Evolutionary conservation across 148 eudicot species (phyloP), one percentile per base, ranked within the genome.

Genomic region (Simmondsia chinensis): DNA sequence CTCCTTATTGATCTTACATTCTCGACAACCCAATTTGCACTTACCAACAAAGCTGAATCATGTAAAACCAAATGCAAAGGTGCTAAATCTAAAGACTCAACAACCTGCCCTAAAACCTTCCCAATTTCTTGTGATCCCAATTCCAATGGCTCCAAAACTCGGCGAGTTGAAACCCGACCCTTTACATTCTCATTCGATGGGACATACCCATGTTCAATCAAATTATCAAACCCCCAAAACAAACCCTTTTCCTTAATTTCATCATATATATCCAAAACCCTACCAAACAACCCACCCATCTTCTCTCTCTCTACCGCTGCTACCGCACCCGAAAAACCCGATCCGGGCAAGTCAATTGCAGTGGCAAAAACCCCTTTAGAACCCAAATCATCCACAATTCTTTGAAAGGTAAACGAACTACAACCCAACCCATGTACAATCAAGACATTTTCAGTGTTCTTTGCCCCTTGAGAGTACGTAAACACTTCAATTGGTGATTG

Each of bases 191-290:
- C 79, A 26, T 71, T 77, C 44, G 55, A 55, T 23, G 87, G 60
- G 29, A 89, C 54, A 51, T 81, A 71, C 33, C 97, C 97, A 31
- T 76, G 52, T 39, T 89, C 95, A 53, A 89, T 58, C 64, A 89
- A 64, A 72, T 74, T 74, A 75, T 89, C 97, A 70, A 89, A 84
- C 30, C 84, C 87, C 87, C 87, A 89, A 57, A 89, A 89, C 27
- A 89, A 9, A 17, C 97, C 97, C 66, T 84, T 89, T 39, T 89
- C 97, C 39, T 52, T 73, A 61, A 89, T 76, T 26, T 84, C 95
- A 40, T 57, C 58, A 46, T 73, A 89, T 26, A 89, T 33, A 33
- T 74, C 85, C 61, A 64, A 56, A 26, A 83, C 8, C 63, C 65
- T 60, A 47, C 59, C 77, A 0, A 81, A 73, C 61, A 46, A 55